A percentile compares a stretch with the other conserved stretches of the same genome.
Conservation (phyloP, 306 rosid species). For the Inga oerstediana region DNA sequence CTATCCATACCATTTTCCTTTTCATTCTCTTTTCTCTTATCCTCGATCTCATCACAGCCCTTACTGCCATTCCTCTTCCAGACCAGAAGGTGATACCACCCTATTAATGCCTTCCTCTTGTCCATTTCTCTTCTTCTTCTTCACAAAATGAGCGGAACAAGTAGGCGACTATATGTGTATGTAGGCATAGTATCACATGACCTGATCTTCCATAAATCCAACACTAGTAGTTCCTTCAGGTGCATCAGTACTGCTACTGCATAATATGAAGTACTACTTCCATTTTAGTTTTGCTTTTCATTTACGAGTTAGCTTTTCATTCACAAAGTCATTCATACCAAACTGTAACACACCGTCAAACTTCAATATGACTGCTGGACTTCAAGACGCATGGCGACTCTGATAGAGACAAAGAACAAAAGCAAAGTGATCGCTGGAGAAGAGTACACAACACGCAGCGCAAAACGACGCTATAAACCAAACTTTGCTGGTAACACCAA, state of each 20-base stretch:
- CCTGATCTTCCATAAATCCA: neutral
- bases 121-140: neutral
- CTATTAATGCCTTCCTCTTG: neutral
- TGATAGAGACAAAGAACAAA: too few relatives aligned
- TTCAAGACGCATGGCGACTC: too few relatives aligned
- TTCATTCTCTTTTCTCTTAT: conserved; percentile 71
- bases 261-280: neutral
- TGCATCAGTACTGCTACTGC: neutral
- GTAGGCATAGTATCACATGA: neutral
- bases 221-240: neutral
- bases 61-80: conserved; percentile 61
- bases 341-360: neutral
- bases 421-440: too few relatives aligned
- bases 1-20: conserved; percentile 82
- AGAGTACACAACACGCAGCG: too few relatives aligned
- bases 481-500: too few relatives aligned
- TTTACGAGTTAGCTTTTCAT: conserved; percentile 17
- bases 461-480: too few relatives aligned
- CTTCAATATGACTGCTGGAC: too few relatives aligned
- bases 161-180: neutral
- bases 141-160: neutral
- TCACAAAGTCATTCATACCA: conserved; percentile 86
- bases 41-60: conserved; percentile 50
- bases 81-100: conserved; percentile 72
- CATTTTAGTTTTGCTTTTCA: neutral